Conservation (phyloP, 1,139 yeast genomes). For the Tardiomyces digboiensis region DNA sequence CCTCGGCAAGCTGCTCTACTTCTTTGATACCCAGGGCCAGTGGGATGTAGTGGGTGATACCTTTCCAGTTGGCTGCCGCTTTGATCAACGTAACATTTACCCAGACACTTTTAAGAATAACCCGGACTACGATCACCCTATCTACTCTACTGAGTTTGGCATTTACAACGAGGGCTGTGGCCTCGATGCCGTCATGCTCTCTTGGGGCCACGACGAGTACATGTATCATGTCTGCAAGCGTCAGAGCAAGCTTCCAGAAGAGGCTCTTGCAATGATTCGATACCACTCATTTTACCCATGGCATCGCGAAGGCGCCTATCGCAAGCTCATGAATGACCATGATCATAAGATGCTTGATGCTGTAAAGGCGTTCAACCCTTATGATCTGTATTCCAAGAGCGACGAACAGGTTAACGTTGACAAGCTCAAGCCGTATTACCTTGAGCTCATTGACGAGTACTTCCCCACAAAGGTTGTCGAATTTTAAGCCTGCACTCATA, state of each 20-base stretch:
- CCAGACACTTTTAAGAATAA: constrained; percentile 48
- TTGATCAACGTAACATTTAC: constrained; percentile 50
- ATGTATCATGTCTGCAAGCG: constrained; percentile 64
- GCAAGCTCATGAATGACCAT: constrained; percentile 54
- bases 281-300: constrained; percentile 72
- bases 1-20: constrained; percentile 57
- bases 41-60: constrained; percentile 85
- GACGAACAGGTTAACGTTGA: constrained; percentile 40
- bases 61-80: constrained; percentile 65
- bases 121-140: constrained; percentile 54
- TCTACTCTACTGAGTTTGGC: constrained; percentile 58
- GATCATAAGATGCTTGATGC: constrained; percentile 55
- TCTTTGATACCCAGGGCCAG: constrained; percentile 63
- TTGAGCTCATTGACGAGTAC: constrained; percentile 55
- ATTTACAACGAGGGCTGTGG: constrained; percentile 60
- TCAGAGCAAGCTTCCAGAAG: constrained; percentile 53
- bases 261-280: constrained; percentile 65
- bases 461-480: constrained; percentile 51
- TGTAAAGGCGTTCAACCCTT: constrained; percentile 56
- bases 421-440: constrained; percentile 46
- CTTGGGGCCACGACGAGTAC: constrained; percentile 78
- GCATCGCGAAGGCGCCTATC: constrained; percentile 64
- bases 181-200: constrained; percentile 57
- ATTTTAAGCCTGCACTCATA: too few species aligned
- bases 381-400: constrained; percentile 57